phyloP scores from a whole-genome alignment of 140 eudicot genomes.

The Flaveria floridana region DNA sequence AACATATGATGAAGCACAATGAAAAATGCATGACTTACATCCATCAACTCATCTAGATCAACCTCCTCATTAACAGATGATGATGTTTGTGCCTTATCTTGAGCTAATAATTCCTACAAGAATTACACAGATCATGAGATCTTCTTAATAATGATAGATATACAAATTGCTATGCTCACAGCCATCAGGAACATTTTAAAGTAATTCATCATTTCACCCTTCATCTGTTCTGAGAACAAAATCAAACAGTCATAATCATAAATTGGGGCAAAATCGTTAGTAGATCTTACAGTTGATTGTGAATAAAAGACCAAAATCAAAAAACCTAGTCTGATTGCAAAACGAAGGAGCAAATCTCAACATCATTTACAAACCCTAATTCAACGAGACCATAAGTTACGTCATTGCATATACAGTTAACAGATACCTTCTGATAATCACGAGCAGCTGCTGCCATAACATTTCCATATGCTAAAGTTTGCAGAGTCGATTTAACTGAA shows the following conservation, averaged over 20 bases:
- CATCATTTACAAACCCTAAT: constrained; percentile 15
- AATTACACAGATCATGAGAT: background rate
- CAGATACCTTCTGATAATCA: constrained; percentile 73
- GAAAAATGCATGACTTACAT: constrained; percentile 58
- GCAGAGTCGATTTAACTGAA: constrained; percentile 80
- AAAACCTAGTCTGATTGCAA: background rate
- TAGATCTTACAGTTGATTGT: background rate
- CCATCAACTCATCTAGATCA: constrained; percentile 95
- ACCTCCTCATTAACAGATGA: constrained; percentile 70
- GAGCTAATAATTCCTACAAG: constrained; percentile 67
- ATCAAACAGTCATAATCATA: background rate
- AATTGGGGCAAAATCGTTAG: background rate
- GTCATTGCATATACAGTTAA: too few relatives aligned
- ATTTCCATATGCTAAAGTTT: constrained; percentile 76
- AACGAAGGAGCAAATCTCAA: too few relatives aligned
- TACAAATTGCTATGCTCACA: background rate
- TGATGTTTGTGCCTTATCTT: constrained; percentile 75
- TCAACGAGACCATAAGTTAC: background rate
- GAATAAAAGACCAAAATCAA: background rate
- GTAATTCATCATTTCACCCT: background rate
- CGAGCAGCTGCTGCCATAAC: constrained; percentile 98
- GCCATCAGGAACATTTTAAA: background rate
- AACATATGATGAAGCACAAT: background rate
- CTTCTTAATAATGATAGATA: background rate
- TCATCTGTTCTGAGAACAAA: background rate